Conservation (phyloP, 1,284 basidiomycete species). For the Cryptococcus sp. region DNA sequence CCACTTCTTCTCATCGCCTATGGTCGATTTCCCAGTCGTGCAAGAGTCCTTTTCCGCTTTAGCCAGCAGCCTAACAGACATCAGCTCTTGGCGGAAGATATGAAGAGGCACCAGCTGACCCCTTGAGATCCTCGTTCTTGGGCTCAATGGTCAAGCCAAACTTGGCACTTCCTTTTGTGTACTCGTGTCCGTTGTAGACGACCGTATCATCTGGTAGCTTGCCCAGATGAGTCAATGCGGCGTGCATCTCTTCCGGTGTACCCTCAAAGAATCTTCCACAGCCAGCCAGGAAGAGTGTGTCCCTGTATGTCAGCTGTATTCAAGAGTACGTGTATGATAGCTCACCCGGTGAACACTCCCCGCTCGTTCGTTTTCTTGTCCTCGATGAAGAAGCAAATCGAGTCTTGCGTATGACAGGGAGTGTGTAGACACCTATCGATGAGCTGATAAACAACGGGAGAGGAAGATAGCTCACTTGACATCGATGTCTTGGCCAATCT, state of each 20-base stretch:
- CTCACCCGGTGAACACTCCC: constrained; percentile 80
- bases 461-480: constrained; percentile 54
- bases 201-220: constrained; percentile 73
- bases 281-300: constrained; percentile 90
- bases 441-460: neutral
- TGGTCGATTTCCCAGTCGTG: constrained; percentile 48
- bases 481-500: constrained; percentile 61
- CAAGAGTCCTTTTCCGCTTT: constrained; percentile 35
- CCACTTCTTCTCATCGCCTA: constrained; percentile 52
- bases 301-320: constrained; percentile 47
- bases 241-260: constrained; percentile 75
- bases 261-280: constrained; percentile 94
- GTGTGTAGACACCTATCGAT: constrained; percentile 69
- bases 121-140: constrained; percentile 37
- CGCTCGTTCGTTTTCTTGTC: constrained; percentile 56
- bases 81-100: constrained; percentile 4
- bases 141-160: constrained; percentile 43
- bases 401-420: constrained; percentile 95
- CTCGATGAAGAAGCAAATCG: constrained; percentile 82
- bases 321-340: neutral
- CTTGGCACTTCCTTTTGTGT: constrained; percentile 61
- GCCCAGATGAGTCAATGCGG: constrained; percentile 67
- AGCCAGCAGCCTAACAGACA: constrained; percentile 25
- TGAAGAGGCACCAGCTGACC: constrained; percentile 19
- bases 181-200: constrained; percentile 90